phyloP scores from a whole-genome alignment of 768 basidiomycete species.

The Naematelia aurantialba region DNA sequence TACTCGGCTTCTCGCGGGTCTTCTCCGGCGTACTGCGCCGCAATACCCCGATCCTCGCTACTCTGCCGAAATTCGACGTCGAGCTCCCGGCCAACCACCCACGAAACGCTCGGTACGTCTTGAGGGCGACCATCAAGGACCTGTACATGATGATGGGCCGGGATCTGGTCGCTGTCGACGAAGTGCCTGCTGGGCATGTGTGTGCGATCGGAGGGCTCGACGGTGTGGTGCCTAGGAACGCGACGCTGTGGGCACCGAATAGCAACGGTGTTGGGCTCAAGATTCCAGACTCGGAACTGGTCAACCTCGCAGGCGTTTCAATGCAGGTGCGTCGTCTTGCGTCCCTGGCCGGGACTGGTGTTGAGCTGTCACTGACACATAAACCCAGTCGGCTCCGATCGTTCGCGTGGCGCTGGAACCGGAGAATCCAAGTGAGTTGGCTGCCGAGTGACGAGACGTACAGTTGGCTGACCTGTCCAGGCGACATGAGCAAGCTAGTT shows the following conservation, averaged over 20 bases:
- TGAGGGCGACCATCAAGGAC: slow-evolving; percentile 62
- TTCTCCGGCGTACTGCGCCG: slow-evolving; percentile 79
- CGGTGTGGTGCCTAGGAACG: slow-evolving; percentile 83
- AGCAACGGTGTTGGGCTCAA: slow-evolving; percentile 40
- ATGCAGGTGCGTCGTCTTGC: slow-evolving; percentile 53
- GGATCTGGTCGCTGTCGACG: slow-evolving; percentile 77
- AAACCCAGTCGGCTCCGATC: slow-evolving; percentile 71
- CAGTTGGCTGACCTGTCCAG: slow-evolving; percentile 29
- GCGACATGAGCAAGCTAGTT: slow-evolving; percentile 84
- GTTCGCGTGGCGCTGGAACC: slow-evolving; percentile 94
- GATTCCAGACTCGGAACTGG: slow-evolving; percentile 15
- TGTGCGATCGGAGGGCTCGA: slow-evolving; percentile 88
- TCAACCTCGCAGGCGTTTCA: slow-evolving; percentile 43
- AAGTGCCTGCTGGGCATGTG: slow-evolving; percentile 85
- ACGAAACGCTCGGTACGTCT: slow-evolving; percentile 63
- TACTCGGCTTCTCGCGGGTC: slow-evolving; percentile 88
- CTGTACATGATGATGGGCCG: slow-evolving; percentile 98
- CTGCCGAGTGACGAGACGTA: not conserved
- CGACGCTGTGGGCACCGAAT: slow-evolving; percentile 74
- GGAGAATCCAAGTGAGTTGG: slow-evolving; percentile 55
- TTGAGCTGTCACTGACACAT: not conserved
- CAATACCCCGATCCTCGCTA: slow-evolving; percentile 64
- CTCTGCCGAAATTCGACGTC: slow-evolving; percentile 81
- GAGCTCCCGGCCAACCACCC: slow-evolving; percentile 62
- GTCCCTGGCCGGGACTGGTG: no score